Percentiles rank a stretch among this genome's conserved stretches.
phyloP scores from a whole-genome alignment of 1,284 basidiomycete species.

The Ustilago xerochloae region DNA sequence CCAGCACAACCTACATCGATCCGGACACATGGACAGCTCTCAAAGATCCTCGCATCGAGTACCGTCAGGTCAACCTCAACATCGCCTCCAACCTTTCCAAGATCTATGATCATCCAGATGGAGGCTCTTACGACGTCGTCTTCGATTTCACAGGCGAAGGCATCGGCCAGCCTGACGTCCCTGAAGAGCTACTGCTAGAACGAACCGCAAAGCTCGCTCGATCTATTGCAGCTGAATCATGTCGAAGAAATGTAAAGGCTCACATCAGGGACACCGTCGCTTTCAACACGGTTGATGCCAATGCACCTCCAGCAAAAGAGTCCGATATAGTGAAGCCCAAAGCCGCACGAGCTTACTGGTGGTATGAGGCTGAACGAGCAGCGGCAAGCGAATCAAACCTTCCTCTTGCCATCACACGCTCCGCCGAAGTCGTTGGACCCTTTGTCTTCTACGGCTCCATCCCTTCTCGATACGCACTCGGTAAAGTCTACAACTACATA shows the following conservation, averaged over 20 bases:
- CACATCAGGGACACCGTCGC: conserved; percentile 51
- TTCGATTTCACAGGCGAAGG: conserved; percentile 61
- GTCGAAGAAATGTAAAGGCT: conserved; percentile 31
- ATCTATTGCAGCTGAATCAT: conserved; percentile 36
- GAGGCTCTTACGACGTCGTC: conserved; percentile 46
- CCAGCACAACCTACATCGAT: conserved; percentile 46
- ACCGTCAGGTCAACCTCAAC: conserved; percentile 54
- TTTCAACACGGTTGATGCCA: conserved; percentile 44
- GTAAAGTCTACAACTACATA: conserved; percentile 34
- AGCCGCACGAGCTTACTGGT: conserved; percentile 44
- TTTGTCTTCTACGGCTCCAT: conserved; percentile 29
- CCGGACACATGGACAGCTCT: conserved; percentile 36
- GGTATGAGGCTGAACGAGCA: conserved; percentile 56
- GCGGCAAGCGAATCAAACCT: conserved; percentile 40
- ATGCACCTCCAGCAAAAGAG: conserved; percentile 35
- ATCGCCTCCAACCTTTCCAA: conserved; percentile 20
- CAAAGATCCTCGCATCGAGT: conserved; percentile 51
- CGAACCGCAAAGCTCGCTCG: conserved; percentile 50
- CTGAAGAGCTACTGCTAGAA: conserved; percentile 49
- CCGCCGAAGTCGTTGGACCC: conserved; percentile 53
- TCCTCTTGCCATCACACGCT: conserved; percentile 50
- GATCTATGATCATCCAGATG: conserved; percentile 33
- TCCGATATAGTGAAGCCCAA: conserved; percentile 38
- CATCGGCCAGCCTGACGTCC: conserved; percentile 21
- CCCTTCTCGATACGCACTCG: conserved; percentile 30